Percentiles rank a stretch among this genome's conserved stretches.
These are phyloP conservation scores for Phyllachora maydis DNA, from an alignment of 2,329 filamentous ascomycete genomes.

Conservation along the genomic window DNA sequence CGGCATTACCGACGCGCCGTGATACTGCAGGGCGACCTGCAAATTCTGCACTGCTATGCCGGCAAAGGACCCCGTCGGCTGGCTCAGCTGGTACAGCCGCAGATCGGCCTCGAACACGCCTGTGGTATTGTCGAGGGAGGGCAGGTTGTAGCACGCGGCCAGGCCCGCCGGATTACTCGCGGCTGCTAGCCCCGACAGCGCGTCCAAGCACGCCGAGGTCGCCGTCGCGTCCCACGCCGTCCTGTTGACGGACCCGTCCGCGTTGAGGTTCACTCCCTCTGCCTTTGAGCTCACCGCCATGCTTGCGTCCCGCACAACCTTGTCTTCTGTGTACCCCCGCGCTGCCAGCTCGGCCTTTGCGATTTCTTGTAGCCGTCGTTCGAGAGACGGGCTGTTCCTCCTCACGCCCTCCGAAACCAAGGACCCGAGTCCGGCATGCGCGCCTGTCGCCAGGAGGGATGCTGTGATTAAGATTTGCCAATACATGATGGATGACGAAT, in stretches of 20 bases:
- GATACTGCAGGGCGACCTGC: slow-evolving; percentile 30
- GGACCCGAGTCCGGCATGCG: slow-evolving; percentile 12
- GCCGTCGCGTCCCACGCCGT: slow-evolving; percentile 35
- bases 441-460: slow-evolving; percentile 14
- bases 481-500: slow-evolving; percentile 18
- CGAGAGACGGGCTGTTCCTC: slow-evolving; percentile 7
- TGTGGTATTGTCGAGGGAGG: slow-evolving; percentile 42
- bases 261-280: slow-evolving; percentile 15
- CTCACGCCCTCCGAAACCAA: slow-evolving; percentile 8
- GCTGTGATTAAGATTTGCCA: slow-evolving; percentile 13
- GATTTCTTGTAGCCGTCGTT: slow-evolving; percentile 11
- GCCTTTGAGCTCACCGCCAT: slow-evolving; percentile 6
- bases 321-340: too few relatives aligned
- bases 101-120: slow-evolving; percentile 62
- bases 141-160: slow-evolving; percentile 67
- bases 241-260: slow-evolving; percentile 26
- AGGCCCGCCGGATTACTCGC: slow-evolving; percentile 57
- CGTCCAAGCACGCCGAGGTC: slow-evolving; percentile 33
- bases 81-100: slow-evolving; percentile 48
- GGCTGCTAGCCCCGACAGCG: slow-evolving; percentile 30
- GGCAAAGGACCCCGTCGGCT: slow-evolving; percentile 30
- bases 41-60: slow-evolving; percentile 29
- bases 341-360: slow-evolving; percentile 5
- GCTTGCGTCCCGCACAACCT: slow-evolving; percentile 5
- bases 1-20: slow-evolving; percentile 28